Conservation (phyloP, 306 rosid genomes). For the Castanea sativa region DNA sequence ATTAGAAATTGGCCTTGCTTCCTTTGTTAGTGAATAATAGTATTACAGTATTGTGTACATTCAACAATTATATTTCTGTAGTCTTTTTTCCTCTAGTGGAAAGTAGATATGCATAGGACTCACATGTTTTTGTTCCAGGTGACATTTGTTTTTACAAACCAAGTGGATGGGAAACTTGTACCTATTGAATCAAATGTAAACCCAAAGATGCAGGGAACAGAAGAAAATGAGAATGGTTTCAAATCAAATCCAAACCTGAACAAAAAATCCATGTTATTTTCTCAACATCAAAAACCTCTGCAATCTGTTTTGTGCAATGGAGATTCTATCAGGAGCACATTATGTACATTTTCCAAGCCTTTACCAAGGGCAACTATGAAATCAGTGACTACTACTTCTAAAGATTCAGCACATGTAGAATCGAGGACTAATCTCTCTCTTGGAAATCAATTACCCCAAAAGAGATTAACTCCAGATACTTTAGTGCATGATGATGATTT, state of each 20-base stretch:
- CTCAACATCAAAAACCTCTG: slow-evolving; percentile 38
- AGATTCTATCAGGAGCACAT: slow-evolving; percentile 23
- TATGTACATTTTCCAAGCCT: slow-evolving; percentile 35
- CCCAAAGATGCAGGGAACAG: slow-evolving; percentile 44
- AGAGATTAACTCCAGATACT: slow-evolving; percentile 54
- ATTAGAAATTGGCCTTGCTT: background rate
- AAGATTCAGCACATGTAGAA: slow-evolving; percentile 29
- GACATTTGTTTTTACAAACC: slow-evolving; percentile 84
- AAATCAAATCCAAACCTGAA: slow-evolving; percentile 34
- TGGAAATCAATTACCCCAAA: slow-evolving; percentile 56
- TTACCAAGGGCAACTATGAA: slow-evolving; percentile 27
- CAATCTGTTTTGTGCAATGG: slow-evolving; percentile 37
- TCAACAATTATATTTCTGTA: background rate
- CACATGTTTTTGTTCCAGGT: slow-evolving; percentile 49
- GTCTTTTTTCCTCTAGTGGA: background rate
- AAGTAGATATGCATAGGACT: background rate
- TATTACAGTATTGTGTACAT: background rate
- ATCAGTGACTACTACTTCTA: slow-evolving; percentile 31
- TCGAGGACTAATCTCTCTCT: slow-evolving; percentile 33
- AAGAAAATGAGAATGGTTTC: slow-evolving; percentile 30
- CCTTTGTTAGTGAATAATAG: background rate
- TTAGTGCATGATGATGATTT: slow-evolving; percentile 34
- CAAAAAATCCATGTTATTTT: slow-evolving; percentile 32
- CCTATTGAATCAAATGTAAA: slow-evolving; percentile 63
- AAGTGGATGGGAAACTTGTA: slow-evolving; percentile 80